Conservation (phyloP, 2,329 filamentous ascomycete species). For the Tolypocladium ophioglossoides region DNA sequence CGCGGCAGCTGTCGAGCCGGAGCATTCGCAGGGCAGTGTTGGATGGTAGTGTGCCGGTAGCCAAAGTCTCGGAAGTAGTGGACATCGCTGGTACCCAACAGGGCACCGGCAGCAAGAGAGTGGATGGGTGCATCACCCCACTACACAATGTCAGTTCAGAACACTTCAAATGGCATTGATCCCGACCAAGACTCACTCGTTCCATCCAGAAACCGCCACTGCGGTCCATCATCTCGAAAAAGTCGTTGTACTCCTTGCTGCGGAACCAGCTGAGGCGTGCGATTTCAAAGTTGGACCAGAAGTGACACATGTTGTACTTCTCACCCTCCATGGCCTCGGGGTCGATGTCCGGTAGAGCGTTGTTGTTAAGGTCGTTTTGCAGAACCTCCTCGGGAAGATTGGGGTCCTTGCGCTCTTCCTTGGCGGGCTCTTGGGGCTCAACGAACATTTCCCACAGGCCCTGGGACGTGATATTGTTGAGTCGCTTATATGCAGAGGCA, state of each 20-base stretch:
- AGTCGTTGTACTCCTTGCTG: constrained; percentile 94
- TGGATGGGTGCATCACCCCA: constrained; percentile 99
- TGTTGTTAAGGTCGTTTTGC: constrained; percentile 60
- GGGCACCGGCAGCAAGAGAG: constrained; percentile 84
- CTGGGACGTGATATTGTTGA: constrained; percentile 81
- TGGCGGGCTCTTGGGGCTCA: constrained; percentile 58
- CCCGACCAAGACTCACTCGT: constrained; percentile 47
- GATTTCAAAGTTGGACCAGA: constrained; percentile 99
- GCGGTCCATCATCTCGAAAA: constrained; percentile 97
- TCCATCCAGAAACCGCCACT: constrained; percentile 99
- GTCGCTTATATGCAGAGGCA: constrained; percentile 92
- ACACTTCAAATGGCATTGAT: neutral
- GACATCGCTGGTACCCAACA: constrained; percentile 72
- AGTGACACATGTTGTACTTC: constrained; percentile 99
- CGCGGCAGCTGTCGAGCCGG: constrained; percentile 76
- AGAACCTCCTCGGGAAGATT: constrained; percentile 74
- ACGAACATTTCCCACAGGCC: constrained; percentile 99
- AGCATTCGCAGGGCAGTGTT: constrained; percentile 95
- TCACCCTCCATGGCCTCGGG: constrained; percentile 94
- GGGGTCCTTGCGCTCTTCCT: constrained; percentile 51
- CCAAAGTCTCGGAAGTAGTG: constrained; percentile 99
- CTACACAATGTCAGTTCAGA: constrained; percentile 34
- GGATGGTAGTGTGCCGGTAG: constrained; percentile 96
- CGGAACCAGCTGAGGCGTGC: constrained; percentile 90
- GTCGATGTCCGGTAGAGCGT: constrained; percentile 70